Conservation (phyloP, 2,329 filamentous ascomycete genomes). For the Ambrosiella cleistominuta region DNA sequence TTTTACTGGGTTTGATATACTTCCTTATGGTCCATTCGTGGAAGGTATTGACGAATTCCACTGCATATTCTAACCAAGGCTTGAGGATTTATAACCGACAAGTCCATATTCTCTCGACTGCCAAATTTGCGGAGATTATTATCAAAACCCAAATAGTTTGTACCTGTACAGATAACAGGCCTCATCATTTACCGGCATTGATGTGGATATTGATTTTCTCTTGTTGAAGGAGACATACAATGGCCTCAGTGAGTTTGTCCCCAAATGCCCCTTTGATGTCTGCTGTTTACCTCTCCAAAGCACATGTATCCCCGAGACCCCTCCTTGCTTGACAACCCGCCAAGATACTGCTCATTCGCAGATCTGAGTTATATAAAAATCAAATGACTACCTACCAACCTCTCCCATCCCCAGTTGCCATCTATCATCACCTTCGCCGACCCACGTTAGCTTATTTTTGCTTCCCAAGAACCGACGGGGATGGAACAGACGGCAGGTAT, state of each 20-base stretch:
- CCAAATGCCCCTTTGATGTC: no score
- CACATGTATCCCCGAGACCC: background rate
- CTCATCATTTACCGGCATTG: background rate
- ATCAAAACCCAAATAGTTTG: background rate
- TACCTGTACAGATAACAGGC: background rate
- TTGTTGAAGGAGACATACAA: background rate
- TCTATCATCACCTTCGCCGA: background rate
- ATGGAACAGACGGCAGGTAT: background rate
- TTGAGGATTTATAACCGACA: no score
- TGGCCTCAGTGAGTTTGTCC: slow-evolving; percentile 7
- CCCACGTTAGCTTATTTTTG: background rate
- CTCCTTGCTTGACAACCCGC: background rate
- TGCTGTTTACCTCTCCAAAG: background rate
- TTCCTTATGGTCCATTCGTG: no score
- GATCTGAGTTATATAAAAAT: no score
- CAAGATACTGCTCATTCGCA: no score
- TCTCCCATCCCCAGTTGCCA: no score
- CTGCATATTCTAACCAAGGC: no score
- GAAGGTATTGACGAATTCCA: no score
- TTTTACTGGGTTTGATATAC: no score
- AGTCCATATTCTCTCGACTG: background rate
- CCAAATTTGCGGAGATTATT: background rate
- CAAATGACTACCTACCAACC: no score
- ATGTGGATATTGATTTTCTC: background rate
- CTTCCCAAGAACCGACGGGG: background rate